A percentile compares a stretch with the other conserved stretches of the same genome.
These are phyloP conservation scores for Sutorius australiensis DNA, from an alignment of 768 basidiomycete species.

Conservation along the genomic window DNA sequence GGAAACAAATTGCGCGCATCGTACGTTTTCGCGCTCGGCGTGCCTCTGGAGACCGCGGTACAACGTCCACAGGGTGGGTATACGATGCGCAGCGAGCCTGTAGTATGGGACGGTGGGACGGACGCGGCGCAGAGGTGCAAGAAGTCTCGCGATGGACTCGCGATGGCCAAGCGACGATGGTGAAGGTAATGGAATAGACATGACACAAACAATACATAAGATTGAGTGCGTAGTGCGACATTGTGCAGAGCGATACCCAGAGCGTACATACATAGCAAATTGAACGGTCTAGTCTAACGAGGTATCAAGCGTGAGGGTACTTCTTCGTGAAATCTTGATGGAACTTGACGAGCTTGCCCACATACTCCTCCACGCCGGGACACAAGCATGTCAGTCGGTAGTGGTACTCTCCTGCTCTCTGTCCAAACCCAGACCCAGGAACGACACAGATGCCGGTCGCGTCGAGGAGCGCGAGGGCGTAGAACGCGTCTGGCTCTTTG, in stretches of 20 bases:
- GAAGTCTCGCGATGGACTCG: constrained; percentile 44
- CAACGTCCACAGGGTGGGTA: constrained; percentile 73
- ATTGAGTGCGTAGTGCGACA: neutral
- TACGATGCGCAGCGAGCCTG: constrained; percentile 63
- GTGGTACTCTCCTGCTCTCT: constrained; percentile 86
- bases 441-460: constrained; percentile 92
- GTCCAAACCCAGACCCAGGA: constrained; percentile 92
- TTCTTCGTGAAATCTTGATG: constrained; percentile 57
- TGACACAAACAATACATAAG: neutral
- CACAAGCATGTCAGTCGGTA: constrained; percentile 92
- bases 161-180: constrained; percentile 46
- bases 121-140: constrained; percentile 57
- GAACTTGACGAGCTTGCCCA: constrained; percentile 76
- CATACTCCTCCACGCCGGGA: constrained; percentile 91
- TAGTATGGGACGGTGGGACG: constrained; percentile 65
- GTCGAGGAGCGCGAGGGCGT: constrained; percentile 79
- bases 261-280: neutral
- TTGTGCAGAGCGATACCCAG: neutral
- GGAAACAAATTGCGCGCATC: constrained; percentile 15
- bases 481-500: constrained; percentile 86
- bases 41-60: constrained; percentile 65
- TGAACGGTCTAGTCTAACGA: neutral
- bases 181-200: constrained; percentile 17
- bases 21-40: constrained; percentile 54
- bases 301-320: constrained; percentile 32